Evolutionary conservation across 305 asterid genomes (phyloP).

Genomic region (Rubia occidens): DNA sequence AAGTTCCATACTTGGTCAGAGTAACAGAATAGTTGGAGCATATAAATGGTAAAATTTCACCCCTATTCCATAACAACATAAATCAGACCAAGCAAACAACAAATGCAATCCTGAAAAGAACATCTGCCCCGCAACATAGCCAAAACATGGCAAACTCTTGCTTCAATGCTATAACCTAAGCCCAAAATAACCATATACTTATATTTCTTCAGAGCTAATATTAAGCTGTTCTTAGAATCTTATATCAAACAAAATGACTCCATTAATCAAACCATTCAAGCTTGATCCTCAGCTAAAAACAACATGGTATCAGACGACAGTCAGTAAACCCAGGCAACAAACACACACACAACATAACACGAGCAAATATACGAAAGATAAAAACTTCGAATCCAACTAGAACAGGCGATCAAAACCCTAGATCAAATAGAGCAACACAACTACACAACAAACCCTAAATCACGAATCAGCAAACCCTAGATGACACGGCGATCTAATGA

Average conservation of each 20-base stretch:
- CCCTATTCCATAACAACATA: neutral
- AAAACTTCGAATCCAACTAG: slow-evolving; percentile 1
- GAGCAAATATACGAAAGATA: neutral
- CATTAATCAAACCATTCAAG: neutral
- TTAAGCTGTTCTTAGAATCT: neutral
- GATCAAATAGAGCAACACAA: slow-evolving; percentile 6
- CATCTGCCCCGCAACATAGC: neutral
- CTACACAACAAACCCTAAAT: neutral
- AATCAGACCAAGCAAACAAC: neutral
- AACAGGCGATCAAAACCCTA: neutral
- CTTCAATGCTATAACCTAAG: neutral
- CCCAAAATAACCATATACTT: neutral
- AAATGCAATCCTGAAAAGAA: neutral
- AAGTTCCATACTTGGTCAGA: neutral
- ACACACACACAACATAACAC: neutral
- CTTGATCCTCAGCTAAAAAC: slow-evolving; percentile 2
- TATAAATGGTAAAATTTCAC: no score
- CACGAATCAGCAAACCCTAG: neutral
- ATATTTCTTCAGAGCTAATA: neutral
- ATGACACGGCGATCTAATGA: neutral
- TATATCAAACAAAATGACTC: neutral
- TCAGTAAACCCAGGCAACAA: neutral
- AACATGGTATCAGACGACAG: neutral
- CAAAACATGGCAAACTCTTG: neutral
- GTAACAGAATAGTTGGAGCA: neutral